Conservation (phyloP, 169 alveolate species). For the Plasmodium knowlesi region DNA sequence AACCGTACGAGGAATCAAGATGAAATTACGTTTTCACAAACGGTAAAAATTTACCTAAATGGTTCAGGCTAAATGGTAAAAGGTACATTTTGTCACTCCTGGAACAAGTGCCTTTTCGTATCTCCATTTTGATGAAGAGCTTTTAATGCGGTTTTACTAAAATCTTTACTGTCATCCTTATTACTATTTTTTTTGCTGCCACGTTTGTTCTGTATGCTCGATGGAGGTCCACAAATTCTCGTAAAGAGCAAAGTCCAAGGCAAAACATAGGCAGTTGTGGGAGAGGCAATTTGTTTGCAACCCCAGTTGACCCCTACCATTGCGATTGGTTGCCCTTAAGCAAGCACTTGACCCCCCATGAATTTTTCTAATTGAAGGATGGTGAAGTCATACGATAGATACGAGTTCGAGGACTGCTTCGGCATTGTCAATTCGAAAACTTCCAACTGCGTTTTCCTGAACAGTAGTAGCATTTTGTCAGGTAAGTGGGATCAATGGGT, state of each 20-base stretch:
- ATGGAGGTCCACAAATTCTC: background rate
- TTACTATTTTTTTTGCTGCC: background rate
- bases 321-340: background rate
- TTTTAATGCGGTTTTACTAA: background rate
- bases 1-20: background rate
- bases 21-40: background rate
- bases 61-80: background rate
- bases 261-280: background rate
- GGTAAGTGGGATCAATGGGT: constrained; percentile 45
- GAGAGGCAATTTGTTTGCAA: background rate
- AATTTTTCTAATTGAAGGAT: constrained; percentile 42
- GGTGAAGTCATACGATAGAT: constrained; percentile 92
- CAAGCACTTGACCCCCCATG: background rate
- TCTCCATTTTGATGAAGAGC: background rate
- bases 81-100: background rate
- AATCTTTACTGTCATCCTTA: background rate
- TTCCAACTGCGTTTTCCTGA: constrained; percentile 78
- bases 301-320: background rate
- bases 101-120: background rate
- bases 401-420: constrained; percentile 85
- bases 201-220: background rate
- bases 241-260: background rate
- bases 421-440: constrained; percentile 85
- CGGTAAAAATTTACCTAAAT: background rate
- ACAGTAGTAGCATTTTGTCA: constrained; percentile 54